Evolutionary conservation across 257 asterid species (phyloP), one percentile per base, ranked within the genome.

Genomic region (Gardenia jasminoides): DNA sequence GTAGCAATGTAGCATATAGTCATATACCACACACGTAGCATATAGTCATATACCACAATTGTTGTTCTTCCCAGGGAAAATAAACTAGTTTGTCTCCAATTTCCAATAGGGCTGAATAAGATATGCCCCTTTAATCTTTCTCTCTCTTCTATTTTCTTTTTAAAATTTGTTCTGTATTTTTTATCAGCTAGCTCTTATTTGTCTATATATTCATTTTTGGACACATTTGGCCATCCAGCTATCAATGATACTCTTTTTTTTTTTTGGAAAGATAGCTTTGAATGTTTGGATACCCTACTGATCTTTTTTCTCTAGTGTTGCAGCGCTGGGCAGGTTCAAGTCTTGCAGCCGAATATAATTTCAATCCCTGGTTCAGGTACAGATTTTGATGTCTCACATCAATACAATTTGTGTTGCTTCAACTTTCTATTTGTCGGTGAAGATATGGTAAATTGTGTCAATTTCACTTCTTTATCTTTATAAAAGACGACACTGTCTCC

Each of bases 371-470:
- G 43, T 54, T 50, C 3, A 47, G 56, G 22, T 62, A 16, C 44
- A 26, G 68, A 52, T 67, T 71, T 75, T 48, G 48, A n/a, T 61
- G 41, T 75, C 47, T 67, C 52, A 17, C 6, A n/a, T 54, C 66
- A 50, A 39, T 6, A 36, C 46, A 68, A 36, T 39, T 24, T 39
- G 24, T 31, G 62, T 36, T 16, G 66, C 31, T 33, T 44, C 56
- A 43, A 24, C 48, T 31, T 59, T 73, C 10, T 39, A 30, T 44
- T 47, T 73, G 82, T 72, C 78, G 47, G 78, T 50, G 74, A 72
- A 79, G 69, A 16, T 36, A n/a, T 54, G 62, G 74, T 76, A 44
- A 79, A 54, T 78, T 54, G 72, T 67, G 77, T 72, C 78, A 78
- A 62, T 30, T 74, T 78, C 79, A 54, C 62, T 41, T 62, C 72